Evolutionary conservation across 2,329 filamentous ascomycete species (phyloP).

Genomic region (Aspergillus quadrilineatus): DNA sequence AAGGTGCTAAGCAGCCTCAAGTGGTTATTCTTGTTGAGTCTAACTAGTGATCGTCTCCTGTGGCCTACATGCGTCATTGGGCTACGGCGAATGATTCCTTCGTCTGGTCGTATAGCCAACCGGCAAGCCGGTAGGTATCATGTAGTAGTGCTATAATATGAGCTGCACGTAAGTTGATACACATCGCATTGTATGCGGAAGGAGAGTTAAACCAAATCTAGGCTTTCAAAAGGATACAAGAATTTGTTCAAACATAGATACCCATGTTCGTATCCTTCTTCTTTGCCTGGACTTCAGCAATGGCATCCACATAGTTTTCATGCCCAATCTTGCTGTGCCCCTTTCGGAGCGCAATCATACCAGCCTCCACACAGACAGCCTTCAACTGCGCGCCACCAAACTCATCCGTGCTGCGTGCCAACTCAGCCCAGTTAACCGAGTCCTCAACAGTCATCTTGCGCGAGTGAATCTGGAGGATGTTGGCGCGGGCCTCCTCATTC

Average conservation of each 20-base stretch:
- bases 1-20: too few species aligned
- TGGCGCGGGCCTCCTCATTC: constrained; percentile 94
- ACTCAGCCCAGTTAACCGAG: constrained; percentile 89
- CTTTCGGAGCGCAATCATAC: constrained; percentile 95
- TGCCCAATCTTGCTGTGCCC: constrained; percentile 96
- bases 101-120: not conserved
- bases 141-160: constrained; percentile 6
- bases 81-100: too few species aligned
- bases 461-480: constrained; percentile 96
- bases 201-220: not conserved
- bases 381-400: constrained; percentile 98
- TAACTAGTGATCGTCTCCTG: too few species aligned
- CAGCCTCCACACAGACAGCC: constrained; percentile 96
- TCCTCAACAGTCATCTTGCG: constrained; percentile 97
- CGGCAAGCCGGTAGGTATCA: not conserved
- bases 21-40: too few species aligned
- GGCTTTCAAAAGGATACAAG: not conserved
- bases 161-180: constrained; percentile 12
- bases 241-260: constrained; percentile 40
- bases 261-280: constrained; percentile 74
- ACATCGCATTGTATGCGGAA: not conserved
- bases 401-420: constrained; percentile 95
- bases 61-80: too few species aligned
- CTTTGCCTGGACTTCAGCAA: constrained; percentile 83
- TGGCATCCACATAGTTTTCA: constrained; percentile 98